Percentiles rank a stretch among this genome's conserved stretches.
These are phyloP conservation scores for Coriolopsis trogii DNA, from an alignment of 1,284 basidiomycete genomes.

Conservation along the genomic window DNA sequence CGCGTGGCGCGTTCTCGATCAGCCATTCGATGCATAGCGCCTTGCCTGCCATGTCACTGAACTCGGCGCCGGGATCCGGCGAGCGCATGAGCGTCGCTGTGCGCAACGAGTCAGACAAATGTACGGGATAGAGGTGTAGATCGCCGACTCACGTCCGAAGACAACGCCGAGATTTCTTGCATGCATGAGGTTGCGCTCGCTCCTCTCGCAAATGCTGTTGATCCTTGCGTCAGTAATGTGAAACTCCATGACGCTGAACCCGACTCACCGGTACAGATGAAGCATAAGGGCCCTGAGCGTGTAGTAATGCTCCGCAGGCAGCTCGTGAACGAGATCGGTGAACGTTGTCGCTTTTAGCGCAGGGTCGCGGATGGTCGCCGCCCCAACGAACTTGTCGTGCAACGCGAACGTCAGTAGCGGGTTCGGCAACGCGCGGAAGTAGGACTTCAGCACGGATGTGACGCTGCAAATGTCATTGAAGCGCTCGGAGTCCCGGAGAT, in stretches of 20 bases:
- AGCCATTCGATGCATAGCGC: constrained; percentile 91
- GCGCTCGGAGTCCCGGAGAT: constrained; percentile 83
- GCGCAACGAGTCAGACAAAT: constrained; percentile 21
- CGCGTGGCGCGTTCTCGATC: constrained; percentile 80
- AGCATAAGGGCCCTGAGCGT: constrained; percentile 85
- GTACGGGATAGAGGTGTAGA: not conserved
- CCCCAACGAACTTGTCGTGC: constrained; percentile 87
- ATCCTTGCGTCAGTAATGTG: no score
- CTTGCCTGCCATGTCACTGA: constrained; percentile 96
- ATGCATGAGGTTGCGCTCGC: constrained; percentile 89
- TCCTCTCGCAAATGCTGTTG: constrained; percentile 73
- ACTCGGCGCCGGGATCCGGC: constrained; percentile 84
- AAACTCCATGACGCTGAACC: no score
- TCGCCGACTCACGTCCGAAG: constrained; percentile 85
- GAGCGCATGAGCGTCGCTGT: constrained; percentile 94
- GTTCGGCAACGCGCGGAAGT: constrained; percentile 90
- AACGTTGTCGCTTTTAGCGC: constrained; percentile 64
- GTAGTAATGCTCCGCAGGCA: constrained; percentile 88
- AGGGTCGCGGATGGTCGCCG: constrained; percentile 71
- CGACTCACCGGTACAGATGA: constrained; percentile 79
- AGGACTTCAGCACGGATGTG: constrained; percentile 96
- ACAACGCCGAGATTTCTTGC: constrained; percentile 98
- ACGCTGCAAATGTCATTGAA: constrained; percentile 98
- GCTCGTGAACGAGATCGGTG: constrained; percentile 70
- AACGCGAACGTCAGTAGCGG: constrained; percentile 91